Evolutionary conservation across 2,329 filamentous ascomycete genomes (phyloP), one percentile per base, ranked within the genome.

Genomic region (Botrytis byssoidea): DNA sequence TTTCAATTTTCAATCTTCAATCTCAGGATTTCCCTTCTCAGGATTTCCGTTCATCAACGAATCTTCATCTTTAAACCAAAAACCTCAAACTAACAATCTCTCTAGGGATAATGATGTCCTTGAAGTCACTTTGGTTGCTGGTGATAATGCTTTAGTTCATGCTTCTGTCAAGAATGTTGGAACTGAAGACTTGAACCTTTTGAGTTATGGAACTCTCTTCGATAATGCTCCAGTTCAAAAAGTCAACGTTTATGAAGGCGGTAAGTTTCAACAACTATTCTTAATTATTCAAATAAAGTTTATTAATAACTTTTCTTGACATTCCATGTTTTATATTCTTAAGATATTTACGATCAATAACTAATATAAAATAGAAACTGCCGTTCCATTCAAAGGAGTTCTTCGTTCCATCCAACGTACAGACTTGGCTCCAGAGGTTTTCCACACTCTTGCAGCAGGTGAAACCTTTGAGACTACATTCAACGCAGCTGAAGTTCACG

Each of bases 401-500:
- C 80, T 82, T 73, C 78, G 84, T 60, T 82, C 81, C 29, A 79
- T 85, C 42, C 75, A 82, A 64, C 82, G 81, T 35, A 77, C 74
- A 46, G 79, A 81, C 20, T 78, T 86, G 6, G 78, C 74, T 22
- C 77, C 79, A 20, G 80, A 83, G 8, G 80, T 82, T 61, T 86
- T 86, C 78, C 78, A 82, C 48, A 77, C 80, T 14, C 78, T 86
- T n/a, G 79, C 83, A 61, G 83, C 83, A 18, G 76, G 81, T 73
- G 80, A 83, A 73, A 83, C 82, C 10, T 83, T 84, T 74, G 82
- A 83, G 67, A 79, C 84, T 29, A 84, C 82, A 5, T 81, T 86
- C 42, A 83, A 85, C 70, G 79, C 84, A 55, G 84, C 85, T 42
- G 80, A 83, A 73, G 80, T 85, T 7, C 84, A 86, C 77, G 81